A percentile compares a stretch with the other conserved stretches of the same genome.
These are phyloP conservation scores for Sutorius australiensis DNA, from an alignment of 768 basidiomycete genomes.

Conservation along the genomic window DNA sequence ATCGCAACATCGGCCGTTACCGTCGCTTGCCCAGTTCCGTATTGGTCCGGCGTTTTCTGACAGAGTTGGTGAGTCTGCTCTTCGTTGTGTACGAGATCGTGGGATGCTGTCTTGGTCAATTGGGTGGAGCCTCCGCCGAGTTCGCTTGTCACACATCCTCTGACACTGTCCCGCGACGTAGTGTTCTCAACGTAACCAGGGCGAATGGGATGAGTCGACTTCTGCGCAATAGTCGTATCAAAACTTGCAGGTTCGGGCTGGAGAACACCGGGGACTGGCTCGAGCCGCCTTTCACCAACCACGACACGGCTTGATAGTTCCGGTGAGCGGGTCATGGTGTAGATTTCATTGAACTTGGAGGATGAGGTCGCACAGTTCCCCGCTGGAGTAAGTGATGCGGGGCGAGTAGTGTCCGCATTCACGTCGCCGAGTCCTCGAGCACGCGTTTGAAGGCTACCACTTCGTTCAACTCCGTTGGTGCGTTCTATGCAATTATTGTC, in stretches of 20 bases:
- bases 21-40: background rate
- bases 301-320: background rate
- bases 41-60: background rate
- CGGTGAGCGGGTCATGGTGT: background rate
- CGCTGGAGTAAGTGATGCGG: background rate
- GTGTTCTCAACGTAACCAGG: background rate
- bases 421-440: background rate
- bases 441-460: background rate
- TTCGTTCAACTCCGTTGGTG: background rate
- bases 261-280: background rate
- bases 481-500: background rate
- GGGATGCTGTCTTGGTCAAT: background rate
- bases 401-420: background rate
- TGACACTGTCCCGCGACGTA: background rate
- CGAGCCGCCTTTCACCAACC: background rate
- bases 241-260: background rate
- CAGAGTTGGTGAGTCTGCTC: background rate
- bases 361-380: background rate
- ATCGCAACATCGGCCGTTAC: background rate
- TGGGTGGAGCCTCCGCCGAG: background rate
- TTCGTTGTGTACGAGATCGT: background rate
- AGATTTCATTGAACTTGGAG: background rate
- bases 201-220: background rate
- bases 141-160: background rate
- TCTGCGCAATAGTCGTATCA: background rate